phyloP scores from a whole-genome alignment of 2,329 filamentous ascomycete species.

The Exophiala aquamarina region DNA sequence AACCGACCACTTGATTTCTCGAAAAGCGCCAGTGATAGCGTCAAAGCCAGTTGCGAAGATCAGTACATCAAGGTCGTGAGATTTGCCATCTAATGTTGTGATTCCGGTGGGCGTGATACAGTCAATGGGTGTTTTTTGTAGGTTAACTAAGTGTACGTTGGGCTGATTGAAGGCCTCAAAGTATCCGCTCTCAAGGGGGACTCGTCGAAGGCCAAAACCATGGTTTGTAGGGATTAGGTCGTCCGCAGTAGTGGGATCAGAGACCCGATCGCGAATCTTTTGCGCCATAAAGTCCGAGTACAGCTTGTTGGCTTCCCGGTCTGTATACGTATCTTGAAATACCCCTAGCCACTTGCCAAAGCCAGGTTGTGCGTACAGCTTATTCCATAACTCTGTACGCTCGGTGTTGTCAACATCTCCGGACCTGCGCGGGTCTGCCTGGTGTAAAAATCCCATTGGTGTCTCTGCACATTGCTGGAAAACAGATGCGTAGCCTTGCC shows the following conservation, averaged over 20 bases:
- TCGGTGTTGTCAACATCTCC: slow-evolving; percentile 8
- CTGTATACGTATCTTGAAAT: slow-evolving; percentile 53
- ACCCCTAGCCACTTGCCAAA: slow-evolving; percentile 54
- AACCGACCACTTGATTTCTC: slow-evolving; percentile 38
- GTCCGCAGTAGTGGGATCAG: slow-evolving; percentile 51
- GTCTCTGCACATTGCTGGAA: slow-evolving; percentile 13
- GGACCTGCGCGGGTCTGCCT: slow-evolving; percentile 32
- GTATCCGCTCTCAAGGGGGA: slow-evolving; percentile 49
- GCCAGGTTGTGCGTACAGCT: slow-evolving; percentile 52
- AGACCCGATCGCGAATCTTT: slow-evolving; percentile 52
- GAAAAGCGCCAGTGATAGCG: slow-evolving; percentile 42
- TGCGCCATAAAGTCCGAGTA: slow-evolving; percentile 57
- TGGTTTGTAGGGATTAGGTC: slow-evolving; percentile 55
- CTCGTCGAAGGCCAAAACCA: slow-evolving; percentile 56
- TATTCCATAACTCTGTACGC: slow-evolving; percentile 48
- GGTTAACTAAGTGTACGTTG: slow-evolving; percentile 48
- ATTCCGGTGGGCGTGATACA: slow-evolving; percentile 42
- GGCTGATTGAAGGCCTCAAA: slow-evolving; percentile 50
- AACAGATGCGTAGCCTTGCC: slow-evolving; percentile 3
- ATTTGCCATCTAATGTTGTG: slow-evolving; percentile 36
- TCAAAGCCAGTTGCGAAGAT: slow-evolving; percentile 47
- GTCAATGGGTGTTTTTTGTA: slow-evolving; percentile 43
- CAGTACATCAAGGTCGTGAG: slow-evolving; percentile 40
- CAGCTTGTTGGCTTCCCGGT: slow-evolving; percentile 49
- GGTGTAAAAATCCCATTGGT: slow-evolving; percentile 12